Evolutionary conservation across 1,139 yeast genomes (phyloP), one percentile per base, ranked within the genome.

Genomic region (Debaryomycetaceae sp.): DNA sequence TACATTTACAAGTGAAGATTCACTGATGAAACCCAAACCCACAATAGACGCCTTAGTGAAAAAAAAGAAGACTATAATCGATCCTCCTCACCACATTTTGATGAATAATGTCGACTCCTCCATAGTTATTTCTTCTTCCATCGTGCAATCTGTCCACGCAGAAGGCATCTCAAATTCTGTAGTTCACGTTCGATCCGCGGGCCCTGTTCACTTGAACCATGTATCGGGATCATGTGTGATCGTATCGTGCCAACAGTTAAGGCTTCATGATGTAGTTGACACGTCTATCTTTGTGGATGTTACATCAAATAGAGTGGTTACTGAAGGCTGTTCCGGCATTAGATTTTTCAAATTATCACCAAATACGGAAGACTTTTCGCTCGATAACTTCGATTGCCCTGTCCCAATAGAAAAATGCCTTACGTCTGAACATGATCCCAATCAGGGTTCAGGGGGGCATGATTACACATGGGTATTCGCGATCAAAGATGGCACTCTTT

Each of bases 171-270:
- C 13, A 1, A 33, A 50, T 17, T 55, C 60, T 5, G 39, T 58
- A 0, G 18, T 69, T 4, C 30, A 40, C 2, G 33, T 68, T 1
- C 39, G 45, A 2, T 54, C 62, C n/a, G 45, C 49, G 1, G 75
- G 75, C 1, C 70, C 74, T 0, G 51, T 65, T 0, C 63, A 60
- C 36, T 38, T 65, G 2, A 62, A 61, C 17, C 52, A 60, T 26
- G 37, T 66, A 7, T 15, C 31, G 3, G 43, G 65, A 15, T 53
- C 61, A 37, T 50, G 56, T 3, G 37, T 72, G 5, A 40, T 59
- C 4, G 42, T 65, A 3, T 37, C 48, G 11, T 63, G 75, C 42
- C 78, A 73, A 44, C 79, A 73, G 45, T 52, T 67, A 34, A 48
- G 78, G 24, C 49, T 73, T 11, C 77, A 71, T 45, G 48, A 61